These are phyloP conservation scores for Achaetomiella virescens DNA, from an alignment of 495 filamentous ascomycete genomes.

Conservation along the genomic window DNA sequence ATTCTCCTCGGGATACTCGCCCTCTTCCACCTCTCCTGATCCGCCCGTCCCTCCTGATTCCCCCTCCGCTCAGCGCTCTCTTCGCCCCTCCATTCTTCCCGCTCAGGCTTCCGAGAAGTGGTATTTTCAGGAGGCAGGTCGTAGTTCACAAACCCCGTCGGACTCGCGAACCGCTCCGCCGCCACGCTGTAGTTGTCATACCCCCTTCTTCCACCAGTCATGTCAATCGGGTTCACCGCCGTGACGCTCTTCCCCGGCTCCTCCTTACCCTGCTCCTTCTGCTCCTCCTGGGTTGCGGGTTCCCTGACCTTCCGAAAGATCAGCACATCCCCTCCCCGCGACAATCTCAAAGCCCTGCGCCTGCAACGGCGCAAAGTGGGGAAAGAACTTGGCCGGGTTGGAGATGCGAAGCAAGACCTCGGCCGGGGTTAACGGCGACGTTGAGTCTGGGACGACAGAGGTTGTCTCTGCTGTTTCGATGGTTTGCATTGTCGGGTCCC, in stretches of 20 bases:
- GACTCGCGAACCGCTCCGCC: conserved; percentile 47
- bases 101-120: too few relatives aligned
- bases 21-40: conserved; percentile 28
- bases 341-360: conserved; percentile 68
- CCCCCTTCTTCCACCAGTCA: conserved; percentile 35
- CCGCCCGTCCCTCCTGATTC: conserved; percentile 20
- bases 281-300: conserved; percentile 8
- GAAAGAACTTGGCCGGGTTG: conserved; percentile 65
- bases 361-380: conserved; percentile 58
- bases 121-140: conserved; percentile 29
- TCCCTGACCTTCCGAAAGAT: conserved; percentile 60
- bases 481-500: conserved; percentile 57
- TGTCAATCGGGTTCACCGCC: conserved; percentile 51
- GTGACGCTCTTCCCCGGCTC: not conserved
- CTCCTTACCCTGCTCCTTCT: not conserved
- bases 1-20: conserved; percentile 44
- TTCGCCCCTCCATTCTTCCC: not conserved
- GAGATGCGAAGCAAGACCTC: conserved; percentile 62
- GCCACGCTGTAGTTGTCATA: conserved; percentile 28
- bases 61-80: not conserved
- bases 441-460: conserved; percentile 45
- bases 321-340: conserved; percentile 62
- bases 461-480: conserved; percentile 58
- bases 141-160: conserved; percentile 54
- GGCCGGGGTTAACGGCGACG: conserved; percentile 45